Base-by-base conservation (phyloP, 371 early-diverging fungal genomes). In the Dichotomocladium elegans region DNA sequence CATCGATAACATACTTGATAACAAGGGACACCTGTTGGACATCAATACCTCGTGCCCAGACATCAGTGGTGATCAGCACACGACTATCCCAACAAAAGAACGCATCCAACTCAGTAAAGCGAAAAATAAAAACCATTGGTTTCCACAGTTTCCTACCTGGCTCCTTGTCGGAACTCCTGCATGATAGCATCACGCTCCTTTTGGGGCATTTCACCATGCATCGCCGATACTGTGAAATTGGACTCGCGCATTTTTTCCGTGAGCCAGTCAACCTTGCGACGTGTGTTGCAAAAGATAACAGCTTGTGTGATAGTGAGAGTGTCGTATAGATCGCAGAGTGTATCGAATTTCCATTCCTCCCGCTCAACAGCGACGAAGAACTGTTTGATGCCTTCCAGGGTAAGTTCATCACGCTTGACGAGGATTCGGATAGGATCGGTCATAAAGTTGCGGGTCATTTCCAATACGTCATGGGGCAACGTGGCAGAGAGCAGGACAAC, bases 331-430 rank as follows among this genome's bases (percentile, higher is more conserved):
- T 99, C 99, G 65, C 91, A 94, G 40, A 94, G 83, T 17, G 96
- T 99, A 75, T 91, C 95, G 55, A 93, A 91, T 72, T 93, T 98
- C 94, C 89, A 95, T 65, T 92, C 97, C 74, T 93, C 95, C 68
- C 86, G 85, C 69, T 98, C 99, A 9, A 99, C 93, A 35, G 94
- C 89, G 12, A 99, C 92, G 78, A 91, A 99, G 85, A 98, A 99
- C 71, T 99, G 99, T 68, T 96, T 95, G 72, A 99, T 99, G 58
- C 99, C 99, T 80, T 99, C 99, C 34, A 99, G 79, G n/a, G 99
- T 99, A 77, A 99, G 84, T 74, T 99, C 99, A 79, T 99, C 99
- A 78, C 98, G 95, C 88, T 99, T 99, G 54, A 99, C 97, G 54
- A 99, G 87, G 57, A 99, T 98, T 50, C 97, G 89, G 58, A 99